phyloP scores from a whole-genome alignment of 305 asterid genomes.

The Rubia balearica region DNA sequence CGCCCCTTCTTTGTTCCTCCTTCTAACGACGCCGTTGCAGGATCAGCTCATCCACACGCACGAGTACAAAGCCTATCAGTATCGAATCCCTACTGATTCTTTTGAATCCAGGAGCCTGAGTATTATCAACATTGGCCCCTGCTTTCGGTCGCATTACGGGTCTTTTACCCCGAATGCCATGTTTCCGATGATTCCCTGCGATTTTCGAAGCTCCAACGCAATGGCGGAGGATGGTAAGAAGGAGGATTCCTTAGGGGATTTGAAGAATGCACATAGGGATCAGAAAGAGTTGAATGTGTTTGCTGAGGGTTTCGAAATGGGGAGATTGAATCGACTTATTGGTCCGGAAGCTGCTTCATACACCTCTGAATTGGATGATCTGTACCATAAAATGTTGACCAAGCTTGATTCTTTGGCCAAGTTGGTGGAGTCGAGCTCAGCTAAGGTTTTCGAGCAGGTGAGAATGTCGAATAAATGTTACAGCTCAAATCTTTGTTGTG shows the following conservation, averaged over 20 bases:
- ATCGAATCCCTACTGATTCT: constrained; percentile 20
- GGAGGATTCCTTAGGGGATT: constrained; percentile 5
- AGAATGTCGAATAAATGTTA: background rate
- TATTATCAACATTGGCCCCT: constrained; percentile 74
- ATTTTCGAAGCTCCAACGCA: constrained; percentile 38
- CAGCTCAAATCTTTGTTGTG: background rate
- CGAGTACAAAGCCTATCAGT: constrained; percentile 75
- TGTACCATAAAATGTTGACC: constrained; percentile 71
- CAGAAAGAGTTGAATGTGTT: constrained; percentile 55
- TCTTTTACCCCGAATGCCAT: constrained; percentile 56
- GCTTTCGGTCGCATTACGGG: constrained; percentile 67
- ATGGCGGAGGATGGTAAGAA: constrained; percentile 54
- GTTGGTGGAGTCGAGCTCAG: constrained; percentile 25
- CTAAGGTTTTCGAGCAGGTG: constrained; percentile 21
- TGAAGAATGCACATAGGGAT: constrained; percentile 30
- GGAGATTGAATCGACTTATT: constrained; percentile 51
- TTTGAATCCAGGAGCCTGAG: constrained; percentile 57
- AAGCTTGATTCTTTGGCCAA: constrained; percentile 59
- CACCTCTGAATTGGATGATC: constrained; percentile 59
- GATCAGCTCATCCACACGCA: constrained; percentile 76
- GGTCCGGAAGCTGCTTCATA: constrained; percentile 44
- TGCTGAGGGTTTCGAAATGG: constrained; percentile 60
- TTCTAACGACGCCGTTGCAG: constrained; percentile 66
- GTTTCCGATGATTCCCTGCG: constrained; percentile 56
- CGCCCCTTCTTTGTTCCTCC: constrained; percentile 59